Evolutionary conservation across 371 early-diverging fungal genomes (phyloP).

Genomic region (Nematocida sp.): DNA sequence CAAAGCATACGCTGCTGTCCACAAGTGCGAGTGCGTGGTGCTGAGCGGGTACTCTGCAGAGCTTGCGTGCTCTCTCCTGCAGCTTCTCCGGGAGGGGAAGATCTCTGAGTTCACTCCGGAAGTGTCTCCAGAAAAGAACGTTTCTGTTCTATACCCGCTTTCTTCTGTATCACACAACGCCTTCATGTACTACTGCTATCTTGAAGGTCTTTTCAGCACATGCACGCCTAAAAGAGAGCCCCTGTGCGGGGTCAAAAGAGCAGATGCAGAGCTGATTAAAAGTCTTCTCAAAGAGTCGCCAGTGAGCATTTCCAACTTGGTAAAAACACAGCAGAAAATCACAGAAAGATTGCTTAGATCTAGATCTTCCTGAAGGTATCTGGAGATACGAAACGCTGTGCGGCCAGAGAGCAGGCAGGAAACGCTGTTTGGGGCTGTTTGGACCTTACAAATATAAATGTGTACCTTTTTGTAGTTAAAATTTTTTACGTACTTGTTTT

Average conservation of each 20-base stretch:
- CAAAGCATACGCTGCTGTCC: background rate
- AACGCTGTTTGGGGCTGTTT: too few relatives aligned
- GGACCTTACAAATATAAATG: too few relatives aligned
- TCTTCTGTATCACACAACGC: constrained; percentile 30
- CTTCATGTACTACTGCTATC: background rate
- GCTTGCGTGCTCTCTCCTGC: background rate
- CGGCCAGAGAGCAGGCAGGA: too few relatives aligned
- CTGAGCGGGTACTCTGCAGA: background rate
- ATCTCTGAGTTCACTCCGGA: constrained; percentile 1
- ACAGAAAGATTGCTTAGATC: too few relatives aligned
- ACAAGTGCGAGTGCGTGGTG: constrained; percentile 1
- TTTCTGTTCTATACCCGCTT: constrained; percentile 29
- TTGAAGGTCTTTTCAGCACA: background rate
- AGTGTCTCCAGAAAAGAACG: background rate
- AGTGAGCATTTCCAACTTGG: constrained; percentile 38
- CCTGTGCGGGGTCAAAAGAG: background rate
- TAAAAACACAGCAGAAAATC: constrained; percentile 38
- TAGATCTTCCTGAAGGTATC: too few relatives aligned
- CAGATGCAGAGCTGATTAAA: constrained; percentile 12
- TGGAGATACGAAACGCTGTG: too few relatives aligned
- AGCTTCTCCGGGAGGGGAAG: constrained; percentile 10
- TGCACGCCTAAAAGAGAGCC: background rate
- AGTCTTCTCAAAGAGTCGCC: constrained; percentile 34
- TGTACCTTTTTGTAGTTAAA: too few relatives aligned
- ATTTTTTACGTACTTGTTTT: background rate